Evolutionary conservation across 169 alveolate genomes (phyloP).

Genomic region (Plasmodium yoelii): DNA sequence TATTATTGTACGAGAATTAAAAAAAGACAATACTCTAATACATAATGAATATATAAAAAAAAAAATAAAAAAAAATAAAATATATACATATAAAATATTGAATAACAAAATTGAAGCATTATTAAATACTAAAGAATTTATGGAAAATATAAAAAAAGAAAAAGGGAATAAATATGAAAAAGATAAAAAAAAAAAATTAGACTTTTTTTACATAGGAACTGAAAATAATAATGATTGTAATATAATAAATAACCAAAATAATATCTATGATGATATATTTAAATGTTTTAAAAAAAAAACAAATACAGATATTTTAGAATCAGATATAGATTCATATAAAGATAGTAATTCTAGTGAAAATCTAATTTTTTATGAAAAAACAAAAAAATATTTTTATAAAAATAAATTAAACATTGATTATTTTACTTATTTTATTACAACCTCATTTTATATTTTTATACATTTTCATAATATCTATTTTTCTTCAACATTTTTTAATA

Average conservation of each 20-base stretch:
- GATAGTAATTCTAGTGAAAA: slow-evolving; percentile 68
- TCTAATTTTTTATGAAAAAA: slow-evolving; percentile 20
- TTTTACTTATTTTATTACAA: slow-evolving; percentile 33
- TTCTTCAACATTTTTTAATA: slow-evolving; percentile 49
- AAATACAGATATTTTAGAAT: slow-evolving; percentile 17
- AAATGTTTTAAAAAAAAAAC: slow-evolving; percentile 20
- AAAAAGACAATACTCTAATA: slow-evolving; percentile 38
- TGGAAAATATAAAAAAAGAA: slow-evolving; percentile 49
- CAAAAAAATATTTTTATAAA: slow-evolving; percentile 22
- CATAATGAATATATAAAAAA: slow-evolving; percentile 68
- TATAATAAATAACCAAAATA: slow-evolving; percentile 23
- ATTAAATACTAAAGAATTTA: slow-evolving; percentile 36
- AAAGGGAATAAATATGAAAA: slow-evolving; percentile 13
- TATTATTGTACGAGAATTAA: slow-evolving; percentile 4
- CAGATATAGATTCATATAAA: slow-evolving; percentile 50
- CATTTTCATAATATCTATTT: slow-evolving; percentile 57
- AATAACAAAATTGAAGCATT: slow-evolving; percentile 62
- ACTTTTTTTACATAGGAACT: slow-evolving; percentile 30
- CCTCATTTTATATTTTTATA: slow-evolving; percentile 28
- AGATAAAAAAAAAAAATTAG: slow-evolving; percentile 29
- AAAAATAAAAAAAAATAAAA: slow-evolving; percentile 60
- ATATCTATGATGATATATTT: slow-evolving; percentile 1
- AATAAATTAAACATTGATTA: slow-evolving; percentile 23
- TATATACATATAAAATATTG: slow-evolving; percentile 47
- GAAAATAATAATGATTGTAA: neutral